A percentile compares a stretch with the other conserved stretches of the same genome.
Conservation (phyloP, 228 moss, liverwort and hornwort genomes). For the Sphagnum magellanicum region DNA sequence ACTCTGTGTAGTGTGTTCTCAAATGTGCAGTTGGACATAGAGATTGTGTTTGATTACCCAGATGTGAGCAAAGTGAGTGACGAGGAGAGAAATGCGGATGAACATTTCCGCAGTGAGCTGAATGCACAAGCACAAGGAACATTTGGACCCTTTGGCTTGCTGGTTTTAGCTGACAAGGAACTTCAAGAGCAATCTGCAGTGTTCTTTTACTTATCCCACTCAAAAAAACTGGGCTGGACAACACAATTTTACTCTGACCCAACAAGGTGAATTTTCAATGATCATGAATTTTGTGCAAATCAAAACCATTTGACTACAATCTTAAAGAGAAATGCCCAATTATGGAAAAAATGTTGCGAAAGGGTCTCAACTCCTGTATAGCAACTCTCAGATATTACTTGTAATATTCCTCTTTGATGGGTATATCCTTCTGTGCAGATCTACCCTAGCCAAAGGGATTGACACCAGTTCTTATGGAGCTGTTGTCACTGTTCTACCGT, state of each 20-base stretch:
- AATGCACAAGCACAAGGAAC: conserved; percentile 43
- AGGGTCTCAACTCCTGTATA: too few species aligned
- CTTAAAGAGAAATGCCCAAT: too few species aligned
- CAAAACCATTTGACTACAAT: background rate
- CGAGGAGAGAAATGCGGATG: background rate
- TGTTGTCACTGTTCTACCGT: conserved; percentile 18
- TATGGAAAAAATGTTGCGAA: too few species aligned
- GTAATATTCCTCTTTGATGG: too few species aligned
- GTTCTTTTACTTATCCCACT: conserved; percentile 33
- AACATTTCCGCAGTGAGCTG: conserved; percentile 49
- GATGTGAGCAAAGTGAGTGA: conserved; percentile 9
- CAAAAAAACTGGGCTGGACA: conserved; percentile 16
- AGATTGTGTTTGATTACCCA: conserved; percentile 58
- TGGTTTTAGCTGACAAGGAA: conserved; percentile 48
- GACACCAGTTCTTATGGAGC: conserved; percentile 44
- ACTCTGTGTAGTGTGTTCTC: too few species aligned
- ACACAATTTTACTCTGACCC: conserved; percentile 47
- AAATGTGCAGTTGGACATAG: conserved; percentile 64
- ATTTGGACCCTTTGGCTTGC: conserved; percentile 66
- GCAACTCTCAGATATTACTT: too few species aligned
- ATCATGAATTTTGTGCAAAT: too few species aligned
- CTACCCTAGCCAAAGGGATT: conserved; percentile 24
- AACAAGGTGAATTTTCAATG: conserved; percentile 20
- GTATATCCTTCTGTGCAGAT: conserved; percentile 17
- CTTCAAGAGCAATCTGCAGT: conserved; percentile 46